phyloP scores from a whole-genome alignment of 805 yeast species.

The Grigorovia jiainica region DNA sequence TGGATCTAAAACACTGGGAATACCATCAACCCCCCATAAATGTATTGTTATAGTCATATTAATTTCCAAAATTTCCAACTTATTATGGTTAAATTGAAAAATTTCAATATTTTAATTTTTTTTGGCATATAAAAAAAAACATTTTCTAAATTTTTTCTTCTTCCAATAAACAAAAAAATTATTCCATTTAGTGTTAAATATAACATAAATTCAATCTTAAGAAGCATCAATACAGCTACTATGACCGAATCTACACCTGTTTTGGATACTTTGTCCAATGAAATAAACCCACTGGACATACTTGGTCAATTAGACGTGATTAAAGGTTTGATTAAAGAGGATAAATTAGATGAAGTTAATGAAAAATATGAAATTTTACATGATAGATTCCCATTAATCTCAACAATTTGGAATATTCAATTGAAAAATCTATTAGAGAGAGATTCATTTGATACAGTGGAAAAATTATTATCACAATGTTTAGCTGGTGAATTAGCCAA shows the following conservation, averaged over 20 bases:
- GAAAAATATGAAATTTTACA: conserved; percentile 52
- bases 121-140: no score
- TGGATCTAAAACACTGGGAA: conserved; percentile 20
- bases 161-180: no score
- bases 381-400: conserved; percentile 55
- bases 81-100: no score
- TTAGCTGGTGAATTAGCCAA: conserved; percentile 34
- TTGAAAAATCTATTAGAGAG: conserved; percentile 53
- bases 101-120: no score
- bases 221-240: not conserved
- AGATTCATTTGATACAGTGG: conserved; percentile 59
- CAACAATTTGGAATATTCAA: conserved; percentile 66
- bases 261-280: conserved; percentile 6
- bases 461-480: conserved; percentile 54
- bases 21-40: conserved; percentile 22
- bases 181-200: no score
- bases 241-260: not conserved
- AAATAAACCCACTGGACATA: conserved; percentile 42
- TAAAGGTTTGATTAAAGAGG: conserved; percentile 39
- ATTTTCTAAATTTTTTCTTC: no score
- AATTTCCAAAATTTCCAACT: no score
- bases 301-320: conserved; percentile 49
- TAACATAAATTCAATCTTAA: no score
- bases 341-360: conserved; percentile 50
- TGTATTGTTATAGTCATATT: conserved; percentile 7